These are phyloP conservation scores for Alternaria panax DNA, from an alignment of 2,329 filamentous ascomycete genomes.

Conservation along the genomic window DNA sequence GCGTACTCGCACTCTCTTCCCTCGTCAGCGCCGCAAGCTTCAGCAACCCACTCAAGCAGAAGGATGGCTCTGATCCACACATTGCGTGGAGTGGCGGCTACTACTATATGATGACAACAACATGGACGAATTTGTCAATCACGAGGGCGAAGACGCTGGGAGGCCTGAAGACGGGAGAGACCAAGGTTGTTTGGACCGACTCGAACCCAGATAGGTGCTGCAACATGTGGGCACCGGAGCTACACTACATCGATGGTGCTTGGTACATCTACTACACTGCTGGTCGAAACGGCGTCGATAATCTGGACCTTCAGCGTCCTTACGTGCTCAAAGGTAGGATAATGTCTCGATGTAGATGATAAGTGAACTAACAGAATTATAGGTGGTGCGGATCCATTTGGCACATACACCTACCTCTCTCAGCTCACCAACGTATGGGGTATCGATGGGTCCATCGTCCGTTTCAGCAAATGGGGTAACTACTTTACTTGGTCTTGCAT, in stretches of 20 bases:
- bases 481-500: slow-evolving; percentile 66
- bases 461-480: slow-evolving; percentile 56
- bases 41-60: slow-evolving; percentile 61
- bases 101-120: slow-evolving; percentile 66
- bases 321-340: slow-evolving; percentile 60
- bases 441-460: slow-evolving; percentile 63
- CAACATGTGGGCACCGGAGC: slow-evolving; percentile 64
- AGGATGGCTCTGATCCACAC: slow-evolving; percentile 62
- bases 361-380: not conserved
- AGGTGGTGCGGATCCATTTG: slow-evolving; percentile 63
- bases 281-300: slow-evolving; percentile 48
- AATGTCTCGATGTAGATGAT: rapidly evolving
- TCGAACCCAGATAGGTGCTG: slow-evolving; percentile 56
- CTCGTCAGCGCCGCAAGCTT: slow-evolving; percentile 50
- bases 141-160: slow-evolving; percentile 62
- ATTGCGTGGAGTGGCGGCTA: slow-evolving; percentile 62
- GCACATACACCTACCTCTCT: slow-evolving; percentile 59
- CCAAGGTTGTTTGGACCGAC: slow-evolving; percentile 61
- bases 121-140: slow-evolving; percentile 64
- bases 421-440: slow-evolving; percentile 55
- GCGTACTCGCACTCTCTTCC: slow-evolving; percentile 26
- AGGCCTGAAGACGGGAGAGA: slow-evolving; percentile 62
- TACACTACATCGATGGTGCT: slow-evolving; percentile 57
- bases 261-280: slow-evolving; percentile 68
- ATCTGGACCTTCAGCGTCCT: slow-evolving; percentile 60